Base-by-base conservation (phyloP, 139 green algal genomes). In the Asterochloris sp. region DNA sequence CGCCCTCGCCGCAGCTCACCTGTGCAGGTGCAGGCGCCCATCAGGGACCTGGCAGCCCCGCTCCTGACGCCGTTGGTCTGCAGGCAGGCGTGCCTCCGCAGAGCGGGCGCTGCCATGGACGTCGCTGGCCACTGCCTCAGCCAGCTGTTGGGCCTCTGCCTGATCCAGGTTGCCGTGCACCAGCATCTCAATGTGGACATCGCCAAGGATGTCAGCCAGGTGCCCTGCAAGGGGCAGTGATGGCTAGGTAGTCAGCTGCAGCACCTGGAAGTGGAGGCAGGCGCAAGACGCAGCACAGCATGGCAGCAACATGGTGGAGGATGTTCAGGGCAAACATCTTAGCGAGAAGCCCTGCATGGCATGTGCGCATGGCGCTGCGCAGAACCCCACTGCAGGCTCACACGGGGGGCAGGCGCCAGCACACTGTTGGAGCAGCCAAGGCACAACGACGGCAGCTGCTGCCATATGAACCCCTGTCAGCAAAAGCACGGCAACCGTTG, bases 151-250 rank as follows among this genome's bases (percentile, higher is more conserved):
- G 0, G 95, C 92, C 73, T 93, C 89, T 8, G 62, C 73, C 0
- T 76, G 81, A 0, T 79, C 87, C n/a, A 96, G 19, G 88, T 98
- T 98, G 80, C 96, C 96, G 68, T 94, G 84, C 62, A 96, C 71
- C 61, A 98, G 87, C 12, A 64, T 79, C 87, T 98, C 94, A 12
- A 97, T 24, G 87, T 95, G 92, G 76, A 89, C 87, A 16, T 76
- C 78, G 38, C 76, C 29, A 79, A 96, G 81, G 68, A 95, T 67
- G 69, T 28, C 14, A 84, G 80, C 78, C 86, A 88, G 27, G 10
- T 26, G 26, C 62, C 73, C 77, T 73, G 62, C 77, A 80, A 14
- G 54, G 54, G 38, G 68, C 54, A 79, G 38, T 6, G 2, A 10
- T 71, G 17, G 66, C 66, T 26, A 8, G 66, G 66, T 8, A 71